Base-by-base conservation (phyloP, 2,329 filamentous ascomycete species). In the Penicillium sp. region DNA sequence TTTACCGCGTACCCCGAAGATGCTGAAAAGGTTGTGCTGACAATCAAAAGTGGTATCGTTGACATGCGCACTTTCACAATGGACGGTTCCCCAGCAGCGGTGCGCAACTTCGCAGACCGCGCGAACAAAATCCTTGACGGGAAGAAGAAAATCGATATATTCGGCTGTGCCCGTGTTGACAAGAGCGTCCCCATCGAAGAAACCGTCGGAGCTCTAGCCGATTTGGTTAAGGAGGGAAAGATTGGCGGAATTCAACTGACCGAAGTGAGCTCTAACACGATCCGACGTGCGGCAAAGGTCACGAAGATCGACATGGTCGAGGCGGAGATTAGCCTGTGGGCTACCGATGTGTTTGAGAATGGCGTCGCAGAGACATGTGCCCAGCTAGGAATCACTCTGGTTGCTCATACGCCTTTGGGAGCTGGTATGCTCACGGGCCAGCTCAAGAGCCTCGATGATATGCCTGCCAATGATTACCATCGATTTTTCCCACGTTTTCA, bases 311-410 rank as follows among this genome's bases (percentile, higher is more conserved):
- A 74, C 3, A 78, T 78, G 13, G 82, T 85, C 1, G 83, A 86
- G 65, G 79, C 83, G 13, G 84, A 86, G 66, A 76, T 85, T 54
- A 81, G 76, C 33, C 71, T 85, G 5, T 85, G 78, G 74, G 70
- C 73, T 13, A 81, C 79, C 1, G 79, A 84, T 9, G 79, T 84
- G 33, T 67, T 85, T 6, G 70, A 79, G 27, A 65, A 64, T 46
- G 59, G 83, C 2, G 73, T 86, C 35, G 79, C 80, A 3, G 77
- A 76, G 2, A 80, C 83, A 0, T 88, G 85, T 66, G 80, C 78
- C 0, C 81, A 93, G 68, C 73, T 89, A 46, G 76, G 80, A 47
- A 91, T 93, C 58, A 87, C 91, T 37, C 87, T 88, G 1, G 6
- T 26, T 26, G 6, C 24, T 6, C 24, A 26, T 26, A 26, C 7